These are phyloP conservation scores for Lactarius trivialis DNA, from an alignment of 768 basidiomycete species.

Conservation along the genomic window DNA sequence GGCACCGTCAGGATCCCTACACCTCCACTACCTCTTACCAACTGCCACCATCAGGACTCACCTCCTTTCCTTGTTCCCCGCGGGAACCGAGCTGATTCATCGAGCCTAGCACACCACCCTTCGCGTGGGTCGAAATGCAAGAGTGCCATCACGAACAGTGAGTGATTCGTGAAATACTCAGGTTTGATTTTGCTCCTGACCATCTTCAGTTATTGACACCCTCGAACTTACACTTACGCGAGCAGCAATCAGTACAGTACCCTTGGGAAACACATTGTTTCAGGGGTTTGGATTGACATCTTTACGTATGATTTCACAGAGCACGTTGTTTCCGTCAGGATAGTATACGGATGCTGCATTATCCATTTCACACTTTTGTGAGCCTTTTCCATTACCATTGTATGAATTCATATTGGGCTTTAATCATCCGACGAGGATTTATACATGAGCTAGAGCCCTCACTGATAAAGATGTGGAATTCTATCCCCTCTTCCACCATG, in stretches of 20 bases:
- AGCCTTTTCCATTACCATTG: background rate
- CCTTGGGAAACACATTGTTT: background rate
- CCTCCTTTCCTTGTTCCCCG: background rate
- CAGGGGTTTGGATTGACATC: background rate
- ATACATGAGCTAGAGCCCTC: background rate
- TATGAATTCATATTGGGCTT: background rate
- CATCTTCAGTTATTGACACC: background rate
- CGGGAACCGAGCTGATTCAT: background rate
- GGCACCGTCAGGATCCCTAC: background rate
- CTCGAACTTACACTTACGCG: background rate
- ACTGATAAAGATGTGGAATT: background rate
- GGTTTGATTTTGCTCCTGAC: background rate
- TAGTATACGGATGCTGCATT: no score
- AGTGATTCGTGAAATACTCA: background rate
- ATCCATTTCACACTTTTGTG: background rate
- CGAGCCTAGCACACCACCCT: background rate
- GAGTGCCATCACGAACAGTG: background rate
- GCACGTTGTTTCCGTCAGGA: background rate
- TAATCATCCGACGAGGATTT: background rate
- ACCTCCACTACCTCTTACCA: no score
- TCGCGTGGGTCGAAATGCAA: background rate
- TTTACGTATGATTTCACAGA: background rate
- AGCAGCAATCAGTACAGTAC: background rate
- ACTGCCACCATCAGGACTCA: background rate
- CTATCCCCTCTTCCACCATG: background rate